These are phyloP conservation scores for Scedosporium boydii DNA, from an alignment of 2,329 filamentous ascomycete species.

Conservation along the genomic window DNA sequence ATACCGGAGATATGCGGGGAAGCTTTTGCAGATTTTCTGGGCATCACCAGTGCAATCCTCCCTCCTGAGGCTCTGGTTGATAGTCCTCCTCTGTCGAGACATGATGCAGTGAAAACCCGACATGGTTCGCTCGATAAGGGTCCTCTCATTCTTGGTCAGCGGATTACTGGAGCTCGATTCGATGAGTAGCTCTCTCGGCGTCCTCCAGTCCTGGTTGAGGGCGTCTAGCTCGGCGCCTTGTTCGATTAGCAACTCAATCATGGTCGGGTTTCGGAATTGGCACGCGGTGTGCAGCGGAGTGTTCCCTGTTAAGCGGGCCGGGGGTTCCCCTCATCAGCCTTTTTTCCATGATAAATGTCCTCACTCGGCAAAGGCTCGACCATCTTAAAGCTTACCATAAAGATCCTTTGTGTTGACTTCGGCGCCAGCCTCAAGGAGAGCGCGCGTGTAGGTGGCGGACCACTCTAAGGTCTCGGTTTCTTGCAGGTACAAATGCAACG, in stretches of 20 bases:
- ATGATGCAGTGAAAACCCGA: background rate
- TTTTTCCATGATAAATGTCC: too few species aligned
- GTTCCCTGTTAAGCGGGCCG: background rate
- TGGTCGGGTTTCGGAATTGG: background rate
- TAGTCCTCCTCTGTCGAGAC: background rate
- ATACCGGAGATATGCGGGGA: background rate
- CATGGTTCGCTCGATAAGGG: background rate
- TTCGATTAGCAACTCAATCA: slow-evolving; percentile 5
- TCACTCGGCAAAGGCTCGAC: background rate
- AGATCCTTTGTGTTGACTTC: background rate
- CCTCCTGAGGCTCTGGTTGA: background rate
- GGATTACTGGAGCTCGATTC: background rate
- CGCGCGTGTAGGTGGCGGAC: too few species aligned
- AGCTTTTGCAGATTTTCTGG: background rate
- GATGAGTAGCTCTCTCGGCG: slow-evolving; percentile 6
- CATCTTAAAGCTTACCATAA: background rate
- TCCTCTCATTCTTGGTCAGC: background rate
- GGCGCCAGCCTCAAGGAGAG: background rate
- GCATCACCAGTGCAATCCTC: background rate
- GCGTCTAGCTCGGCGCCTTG: slow-evolving; percentile 7
- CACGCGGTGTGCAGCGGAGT: background rate
- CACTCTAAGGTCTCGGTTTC: too few species aligned
- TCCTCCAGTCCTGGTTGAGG: slow-evolving; percentile 7
- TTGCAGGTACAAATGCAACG: background rate
- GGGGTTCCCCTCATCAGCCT: too few species aligned